Percentiles rank a stretch among this genome's conserved stretches.
Conservation (phyloP, 495 filamentous ascomycete species). For the Margaritispora aquatica region DNA sequence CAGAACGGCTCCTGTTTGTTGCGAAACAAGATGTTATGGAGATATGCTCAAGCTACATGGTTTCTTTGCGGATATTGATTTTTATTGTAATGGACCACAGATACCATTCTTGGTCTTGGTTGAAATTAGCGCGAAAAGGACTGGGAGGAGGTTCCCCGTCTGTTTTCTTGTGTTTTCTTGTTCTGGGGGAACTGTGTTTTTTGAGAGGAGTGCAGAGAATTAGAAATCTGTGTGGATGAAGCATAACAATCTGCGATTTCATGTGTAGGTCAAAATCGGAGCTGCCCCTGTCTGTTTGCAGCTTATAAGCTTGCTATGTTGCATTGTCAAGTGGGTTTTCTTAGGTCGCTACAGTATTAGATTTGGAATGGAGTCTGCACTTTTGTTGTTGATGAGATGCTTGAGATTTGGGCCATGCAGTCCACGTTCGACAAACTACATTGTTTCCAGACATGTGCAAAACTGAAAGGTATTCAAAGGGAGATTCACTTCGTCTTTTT, state of each 20-base stretch:
- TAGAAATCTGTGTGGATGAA: not conserved
- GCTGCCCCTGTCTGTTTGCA: no score
- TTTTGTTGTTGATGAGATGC: not conserved
- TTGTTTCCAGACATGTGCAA: no score
- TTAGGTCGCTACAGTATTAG: not conserved
- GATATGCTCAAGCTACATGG: not conserved
- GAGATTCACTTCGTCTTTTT: no score
- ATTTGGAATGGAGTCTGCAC: not conserved
- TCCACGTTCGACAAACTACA: no score
- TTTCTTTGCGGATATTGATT: not conserved
- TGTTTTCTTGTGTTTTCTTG: not conserved
- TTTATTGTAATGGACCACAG: not conserved
- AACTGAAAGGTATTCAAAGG: no score
- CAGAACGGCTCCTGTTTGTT: not conserved
- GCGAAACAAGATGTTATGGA: not conserved
- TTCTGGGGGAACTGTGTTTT: not conserved
- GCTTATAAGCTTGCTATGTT: not conserved
- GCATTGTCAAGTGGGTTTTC: not conserved
- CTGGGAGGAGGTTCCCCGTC: not conserved
- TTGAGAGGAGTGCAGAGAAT: not conserved
- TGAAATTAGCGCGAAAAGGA: not conserved
- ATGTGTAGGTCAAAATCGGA: no score
- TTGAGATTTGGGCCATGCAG: no score
- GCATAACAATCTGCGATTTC: no score
- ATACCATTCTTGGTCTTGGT: not conserved